A percentile compares a stretch with the other conserved stretches of the same genome.
These are phyloP conservation scores for Coprinopsis marcescibilis DNA, from an alignment of 768 basidiomycete genomes.

Conservation along the genomic window DNA sequence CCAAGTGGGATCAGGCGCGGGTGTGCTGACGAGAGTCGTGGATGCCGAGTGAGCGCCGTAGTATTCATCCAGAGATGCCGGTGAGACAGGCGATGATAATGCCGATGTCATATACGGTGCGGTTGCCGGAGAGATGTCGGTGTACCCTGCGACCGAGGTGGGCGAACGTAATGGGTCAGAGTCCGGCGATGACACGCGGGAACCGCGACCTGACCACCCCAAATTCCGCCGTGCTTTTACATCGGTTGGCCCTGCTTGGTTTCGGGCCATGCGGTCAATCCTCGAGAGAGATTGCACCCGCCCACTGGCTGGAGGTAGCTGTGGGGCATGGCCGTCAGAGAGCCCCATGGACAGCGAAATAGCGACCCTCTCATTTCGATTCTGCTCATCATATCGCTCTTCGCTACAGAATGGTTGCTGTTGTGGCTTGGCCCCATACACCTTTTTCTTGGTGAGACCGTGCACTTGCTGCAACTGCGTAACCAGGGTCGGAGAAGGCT, in stretches of 20 bases:
- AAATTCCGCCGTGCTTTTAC: constrained; percentile 2
- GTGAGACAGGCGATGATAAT: neutral
- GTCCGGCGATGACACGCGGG: constrained; percentile 6
- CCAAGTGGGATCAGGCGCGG: constrained; percentile 5
- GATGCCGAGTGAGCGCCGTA: neutral
- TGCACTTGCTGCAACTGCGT: constrained; percentile 60
- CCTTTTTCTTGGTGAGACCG: constrained; percentile 65
- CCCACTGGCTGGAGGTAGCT: constrained; percentile 5
- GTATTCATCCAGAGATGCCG: neutral
- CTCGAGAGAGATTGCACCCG: constrained; percentile 4
- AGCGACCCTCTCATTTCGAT: too few relatives aligned
- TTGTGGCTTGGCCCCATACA: constrained; percentile 47
- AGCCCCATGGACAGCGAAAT: too few relatives aligned
- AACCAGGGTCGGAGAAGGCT: constrained; percentile 46
- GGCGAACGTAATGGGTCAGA: neutral
- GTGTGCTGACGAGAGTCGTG: neutral
- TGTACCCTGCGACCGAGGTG: neutral
- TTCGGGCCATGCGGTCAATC: constrained; percentile 2
- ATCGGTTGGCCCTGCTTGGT: constrained; percentile 6
- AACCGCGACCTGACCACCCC: constrained; percentile 2
- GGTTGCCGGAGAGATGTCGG: neutral
- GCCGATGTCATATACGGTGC: neutral
- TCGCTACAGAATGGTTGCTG: constrained; percentile 51
- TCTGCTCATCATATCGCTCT: constrained; percentile 28
- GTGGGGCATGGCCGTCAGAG: neutral